phyloP scores from a whole-genome alignment of 75 land plant species.

The Pinus tabuliformis region DNA sequence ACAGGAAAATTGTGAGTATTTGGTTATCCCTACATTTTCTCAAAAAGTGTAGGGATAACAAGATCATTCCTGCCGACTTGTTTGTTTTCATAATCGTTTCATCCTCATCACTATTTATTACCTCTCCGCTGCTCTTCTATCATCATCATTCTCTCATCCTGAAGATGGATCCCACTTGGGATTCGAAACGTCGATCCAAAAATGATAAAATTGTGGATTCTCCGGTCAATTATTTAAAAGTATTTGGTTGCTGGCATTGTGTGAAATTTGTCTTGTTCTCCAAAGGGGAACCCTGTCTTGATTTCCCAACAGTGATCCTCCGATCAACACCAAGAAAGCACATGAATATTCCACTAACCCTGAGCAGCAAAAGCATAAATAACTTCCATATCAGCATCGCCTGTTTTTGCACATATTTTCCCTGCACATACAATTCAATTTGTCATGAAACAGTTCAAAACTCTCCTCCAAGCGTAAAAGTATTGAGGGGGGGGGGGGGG shows the following conservation, averaged over 20 bases:
- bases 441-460: neutral
- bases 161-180: too few species aligned
- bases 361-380: slow-evolving; percentile 26
- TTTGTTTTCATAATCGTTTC: too few species aligned
- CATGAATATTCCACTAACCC: slow-evolving; percentile 46
- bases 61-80: too few species aligned
- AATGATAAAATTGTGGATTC: too few species aligned
- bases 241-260: neutral
- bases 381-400: slow-evolving; percentile 34
- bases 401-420: slow-evolving; percentile 23
- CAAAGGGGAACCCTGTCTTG: neutral
- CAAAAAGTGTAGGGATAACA: too few species aligned
- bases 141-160: too few species aligned
- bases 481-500: neutral
- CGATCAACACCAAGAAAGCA: slow-evolving; percentile 46
- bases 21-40: too few species aligned
- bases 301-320: neutral
- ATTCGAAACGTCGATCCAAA: too few species aligned
- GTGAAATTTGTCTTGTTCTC: neutral
- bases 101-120: too few species aligned
- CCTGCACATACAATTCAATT: slow-evolving; percentile 6
- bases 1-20: neutral
- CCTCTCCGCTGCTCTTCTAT: too few species aligned
- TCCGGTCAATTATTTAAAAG: too few species aligned
- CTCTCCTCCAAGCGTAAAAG: neutral